A percentile compares a stretch with the other conserved stretches of the same genome.
phyloP scores from a whole-genome alignment of 768 basidiomycete species.

The Sporobolomyces phaffii region DNA sequence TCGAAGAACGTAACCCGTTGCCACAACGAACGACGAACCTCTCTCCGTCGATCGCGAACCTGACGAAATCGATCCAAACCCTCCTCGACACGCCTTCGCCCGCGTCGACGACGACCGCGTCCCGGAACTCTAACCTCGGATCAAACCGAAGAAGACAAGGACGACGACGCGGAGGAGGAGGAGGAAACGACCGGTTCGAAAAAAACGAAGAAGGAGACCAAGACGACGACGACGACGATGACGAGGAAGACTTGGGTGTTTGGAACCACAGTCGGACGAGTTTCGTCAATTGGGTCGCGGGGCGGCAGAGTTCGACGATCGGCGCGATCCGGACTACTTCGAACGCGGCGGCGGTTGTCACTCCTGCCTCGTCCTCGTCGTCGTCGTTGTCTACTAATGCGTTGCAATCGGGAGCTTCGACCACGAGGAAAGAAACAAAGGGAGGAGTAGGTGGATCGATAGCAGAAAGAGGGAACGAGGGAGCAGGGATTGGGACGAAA shows the following conservation, averaged over 20 bases:
- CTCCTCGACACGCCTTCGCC: conserved; percentile 22
- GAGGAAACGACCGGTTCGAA: not conserved
- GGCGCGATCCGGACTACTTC: not conserved
- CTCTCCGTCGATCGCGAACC: conserved; percentile 13
- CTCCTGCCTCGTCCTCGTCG: too few relatives aligned
- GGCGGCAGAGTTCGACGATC: conserved; percentile 5
- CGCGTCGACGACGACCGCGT: not conserved
- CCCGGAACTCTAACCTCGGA: not conserved
- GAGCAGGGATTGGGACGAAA: conserved; percentile 2
- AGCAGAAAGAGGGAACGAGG: not conserved
- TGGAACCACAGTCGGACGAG: conserved; percentile 15
- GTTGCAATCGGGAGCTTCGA: too few relatives aligned
- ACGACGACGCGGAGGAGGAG: not conserved
- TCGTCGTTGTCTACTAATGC: too few relatives aligned
- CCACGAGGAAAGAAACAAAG: too few relatives aligned
- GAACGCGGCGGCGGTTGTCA: too few relatives aligned
- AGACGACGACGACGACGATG: not conserved
- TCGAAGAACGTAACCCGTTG: not conserved
- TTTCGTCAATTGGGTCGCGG: conserved; percentile 37
- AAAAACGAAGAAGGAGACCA: too few relatives aligned
- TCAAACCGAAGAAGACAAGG: too few relatives aligned
- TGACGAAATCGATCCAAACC: conserved; percentile 12
- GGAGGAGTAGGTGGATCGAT: too few relatives aligned
- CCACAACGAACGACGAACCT: not conserved
- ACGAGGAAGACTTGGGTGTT: not conserved